Conservation (phyloP, 176 grass and related monocot genomes). For the Cenchrus americanus region DNA sequence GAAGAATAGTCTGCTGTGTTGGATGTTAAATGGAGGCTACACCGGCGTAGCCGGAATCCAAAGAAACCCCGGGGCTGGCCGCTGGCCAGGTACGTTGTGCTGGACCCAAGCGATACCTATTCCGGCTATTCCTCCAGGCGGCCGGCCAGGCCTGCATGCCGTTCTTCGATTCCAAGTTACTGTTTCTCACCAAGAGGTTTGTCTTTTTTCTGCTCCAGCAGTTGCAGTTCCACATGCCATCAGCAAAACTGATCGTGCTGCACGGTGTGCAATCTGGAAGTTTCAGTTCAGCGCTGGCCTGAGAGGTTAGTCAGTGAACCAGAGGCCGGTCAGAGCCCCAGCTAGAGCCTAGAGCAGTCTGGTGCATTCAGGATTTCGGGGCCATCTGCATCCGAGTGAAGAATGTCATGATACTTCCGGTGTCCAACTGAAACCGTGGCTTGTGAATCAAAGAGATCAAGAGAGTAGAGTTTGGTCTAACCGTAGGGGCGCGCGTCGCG, state of each 20-base stretch:
- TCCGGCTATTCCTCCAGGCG: too few species aligned
- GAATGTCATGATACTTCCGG: neutral
- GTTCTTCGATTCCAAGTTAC: slow-evolving; percentile 20
- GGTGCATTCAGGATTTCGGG: neutral
- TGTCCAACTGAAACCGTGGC: neutral
- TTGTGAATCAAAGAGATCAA: neutral
- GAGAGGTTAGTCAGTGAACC: too few species aligned
- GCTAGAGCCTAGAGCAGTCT: neutral
- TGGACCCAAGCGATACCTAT: neutral
- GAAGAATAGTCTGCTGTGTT: neutral
- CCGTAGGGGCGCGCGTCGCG: neutral
- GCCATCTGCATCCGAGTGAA: neutral
- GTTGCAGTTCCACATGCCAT: too few species aligned
- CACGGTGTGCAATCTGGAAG: neutral
- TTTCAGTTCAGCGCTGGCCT: neutral
- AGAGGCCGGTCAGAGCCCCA: neutral
- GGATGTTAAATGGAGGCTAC: slow-evolving; percentile 7
- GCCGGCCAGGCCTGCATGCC: neutral
- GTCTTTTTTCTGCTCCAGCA: neutral
- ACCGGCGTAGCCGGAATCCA: neutral
- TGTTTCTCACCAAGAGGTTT: neutral
- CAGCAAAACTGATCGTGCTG: neutral
- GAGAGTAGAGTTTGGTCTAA: too few species aligned
- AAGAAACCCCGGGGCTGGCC: neutral
- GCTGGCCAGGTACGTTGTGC: neutral